These are phyloP conservation scores for Daedaleopsis nitida DNA, from an alignment of 768 basidiomycete genomes.

Conservation along the genomic window DNA sequence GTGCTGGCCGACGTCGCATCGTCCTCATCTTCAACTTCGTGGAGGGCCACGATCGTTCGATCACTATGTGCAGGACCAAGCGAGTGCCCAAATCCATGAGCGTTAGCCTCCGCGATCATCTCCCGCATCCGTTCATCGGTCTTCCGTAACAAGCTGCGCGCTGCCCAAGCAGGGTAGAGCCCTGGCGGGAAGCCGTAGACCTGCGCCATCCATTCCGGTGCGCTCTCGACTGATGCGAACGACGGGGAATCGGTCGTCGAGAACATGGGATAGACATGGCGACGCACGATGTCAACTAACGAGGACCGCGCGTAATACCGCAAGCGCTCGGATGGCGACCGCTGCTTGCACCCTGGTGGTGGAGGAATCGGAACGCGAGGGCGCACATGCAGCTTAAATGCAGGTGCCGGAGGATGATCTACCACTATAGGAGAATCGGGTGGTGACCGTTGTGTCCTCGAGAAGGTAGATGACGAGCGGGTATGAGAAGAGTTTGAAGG, in stretches of 20 bases:
- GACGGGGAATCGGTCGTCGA: conserved; percentile 10
- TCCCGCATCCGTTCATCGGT: conserved; percentile 37
- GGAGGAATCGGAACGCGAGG: conserved; percentile 24
- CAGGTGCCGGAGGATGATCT: conserved; percentile 29
- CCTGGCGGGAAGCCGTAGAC: conserved; percentile 26
- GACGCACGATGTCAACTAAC: conserved; percentile 67
- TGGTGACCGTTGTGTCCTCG: conserved; percentile 22
- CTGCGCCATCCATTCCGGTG: conserved; percentile 14
- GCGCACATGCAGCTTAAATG: conserved; percentile 22
- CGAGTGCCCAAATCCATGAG: conserved; percentile 3
- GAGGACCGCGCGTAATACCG: conserved; percentile 66
- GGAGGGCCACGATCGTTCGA: background rate
- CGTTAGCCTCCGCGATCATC: conserved; percentile 17
- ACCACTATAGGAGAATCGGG: conserved; percentile 33
- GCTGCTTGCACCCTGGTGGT: conserved; percentile 13
- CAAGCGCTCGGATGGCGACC: conserved; percentile 32
- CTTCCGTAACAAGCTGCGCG: conserved; percentile 53
- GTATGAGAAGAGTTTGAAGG: conserved; percentile 15
- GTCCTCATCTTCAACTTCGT: conserved; percentile 12
- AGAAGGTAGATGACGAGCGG: conserved; percentile 25
- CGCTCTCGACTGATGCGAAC: background rate
- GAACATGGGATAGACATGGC: conserved; percentile 42
- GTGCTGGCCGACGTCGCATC: conserved; percentile 12
- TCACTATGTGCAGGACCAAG: background rate
- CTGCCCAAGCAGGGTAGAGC: conserved; percentile 57